These are phyloP conservation scores for Scedosporium boydii DNA, from an alignment of 2,329 filamentous ascomycete genomes.

Conservation along the genomic window DNA sequence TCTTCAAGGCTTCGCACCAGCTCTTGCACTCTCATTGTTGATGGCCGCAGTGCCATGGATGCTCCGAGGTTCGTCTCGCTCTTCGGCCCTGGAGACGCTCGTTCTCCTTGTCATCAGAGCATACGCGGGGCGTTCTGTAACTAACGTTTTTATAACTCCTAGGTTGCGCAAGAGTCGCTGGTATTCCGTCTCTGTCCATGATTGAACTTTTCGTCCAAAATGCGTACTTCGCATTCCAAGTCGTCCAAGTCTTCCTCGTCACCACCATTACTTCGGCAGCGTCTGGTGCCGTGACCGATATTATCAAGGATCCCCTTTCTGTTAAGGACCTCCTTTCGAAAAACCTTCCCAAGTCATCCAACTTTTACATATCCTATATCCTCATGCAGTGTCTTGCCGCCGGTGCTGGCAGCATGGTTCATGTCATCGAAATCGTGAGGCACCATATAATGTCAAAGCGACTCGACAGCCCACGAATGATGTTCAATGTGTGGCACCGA, in stretches of 20 bases:
- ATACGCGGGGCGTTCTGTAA: background rate
- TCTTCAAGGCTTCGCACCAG: constrained; percentile 74
- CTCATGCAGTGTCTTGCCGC: constrained; percentile 82
- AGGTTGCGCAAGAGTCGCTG: constrained; percentile 62
- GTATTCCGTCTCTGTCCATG: constrained; percentile 58
- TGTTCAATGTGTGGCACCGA: constrained; percentile 68
- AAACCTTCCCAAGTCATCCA: constrained; percentile 67
- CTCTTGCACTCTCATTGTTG: constrained; percentile 67
- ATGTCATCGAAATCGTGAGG: constrained; percentile 52
- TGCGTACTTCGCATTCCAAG: constrained; percentile 71
- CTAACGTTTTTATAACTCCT: background rate
- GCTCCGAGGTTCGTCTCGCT: constrained; percentile 46
- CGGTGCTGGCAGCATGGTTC: constrained; percentile 64
- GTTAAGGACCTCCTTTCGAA: constrained; percentile 45
- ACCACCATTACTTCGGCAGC: constrained; percentile 69
- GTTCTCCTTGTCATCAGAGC: no score
- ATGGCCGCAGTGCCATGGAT: constrained; percentile 75
- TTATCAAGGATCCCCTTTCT: constrained; percentile 31
- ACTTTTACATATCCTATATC: constrained; percentile 89
- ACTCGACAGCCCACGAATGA: constrained; percentile 68
- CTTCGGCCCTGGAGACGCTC: constrained; percentile 17
- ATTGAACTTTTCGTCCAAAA: constrained; percentile 72
- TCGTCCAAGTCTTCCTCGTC: constrained; percentile 78
- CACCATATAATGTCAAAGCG: constrained; percentile 56
- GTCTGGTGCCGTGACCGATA: constrained; percentile 52